Conservation (phyloP, 257 asterid species). For the Verbena officinalis region DNA sequence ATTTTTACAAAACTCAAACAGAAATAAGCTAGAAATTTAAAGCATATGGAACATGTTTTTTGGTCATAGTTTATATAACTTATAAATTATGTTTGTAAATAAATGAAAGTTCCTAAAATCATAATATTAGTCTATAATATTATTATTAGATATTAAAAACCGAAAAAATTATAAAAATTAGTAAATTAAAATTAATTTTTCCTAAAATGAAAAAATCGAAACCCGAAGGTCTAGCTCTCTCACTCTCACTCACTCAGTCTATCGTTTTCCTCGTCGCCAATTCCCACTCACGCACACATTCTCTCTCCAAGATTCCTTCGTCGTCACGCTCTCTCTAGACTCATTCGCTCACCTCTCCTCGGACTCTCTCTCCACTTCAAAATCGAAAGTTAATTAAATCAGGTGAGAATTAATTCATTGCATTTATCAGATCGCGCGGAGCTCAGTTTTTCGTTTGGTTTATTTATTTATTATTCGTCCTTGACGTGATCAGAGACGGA, state of each 20-base stretch:
- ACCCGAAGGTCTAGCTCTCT: conserved; percentile 9
- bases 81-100: too few relatives aligned
- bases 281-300: neutral
- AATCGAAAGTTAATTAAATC: conserved; percentile 16
- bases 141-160: too few relatives aligned
- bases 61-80: too few relatives aligned
- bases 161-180: too few relatives aligned
- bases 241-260: conserved; percentile 23
- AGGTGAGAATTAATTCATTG: conserved; percentile 24
- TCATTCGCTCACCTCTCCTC: conserved; percentile 20
- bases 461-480: conserved; percentile 3
- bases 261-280: conserved; percentile 1
- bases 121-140: too few relatives aligned
- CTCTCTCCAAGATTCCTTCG: conserved; percentile 25
- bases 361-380: conserved; percentile 7
- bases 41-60: too few relatives aligned
- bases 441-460: conserved; percentile 7
- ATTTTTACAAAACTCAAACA: too few relatives aligned
- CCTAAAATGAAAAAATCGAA: neutral
- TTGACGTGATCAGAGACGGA: conserved; percentile 26
- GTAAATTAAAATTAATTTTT: neutral
- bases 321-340: conserved; percentile 23
- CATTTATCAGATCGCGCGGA: conserved; percentile 27
- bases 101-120: too few relatives aligned
- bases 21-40: too few relatives aligned